Conservation (phyloP, 2,329 filamentous ascomycete species). For the Stagonosporopsis rhizophila region DNA sequence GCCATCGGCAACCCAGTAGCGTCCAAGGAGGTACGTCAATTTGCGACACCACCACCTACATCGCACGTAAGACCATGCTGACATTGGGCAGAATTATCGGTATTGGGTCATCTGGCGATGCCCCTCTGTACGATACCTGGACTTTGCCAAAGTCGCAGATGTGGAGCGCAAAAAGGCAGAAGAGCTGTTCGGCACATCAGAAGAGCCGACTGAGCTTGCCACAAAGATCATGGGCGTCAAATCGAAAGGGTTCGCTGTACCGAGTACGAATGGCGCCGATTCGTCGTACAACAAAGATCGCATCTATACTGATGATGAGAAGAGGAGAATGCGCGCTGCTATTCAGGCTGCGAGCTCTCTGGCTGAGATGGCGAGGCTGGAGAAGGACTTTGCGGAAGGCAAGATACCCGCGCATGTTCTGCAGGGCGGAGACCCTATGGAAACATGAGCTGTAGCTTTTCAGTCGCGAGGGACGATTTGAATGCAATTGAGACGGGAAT, state of each 20-base stretch:
- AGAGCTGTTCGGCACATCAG: slow-evolving; percentile 81
- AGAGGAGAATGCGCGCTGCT: slow-evolving; percentile 81
- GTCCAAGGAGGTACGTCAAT: slow-evolving; percentile 77
- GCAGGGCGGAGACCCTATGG: slow-evolving; percentile 39
- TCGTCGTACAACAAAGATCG: slow-evolving; percentile 61
- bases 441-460: slow-evolving; percentile 26
- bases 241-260: slow-evolving; percentile 74
- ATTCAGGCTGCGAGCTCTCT: slow-evolving; percentile 89
- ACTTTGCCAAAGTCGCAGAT: slow-evolving; percentile 90
- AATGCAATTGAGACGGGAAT: background rate
- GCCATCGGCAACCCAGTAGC: slow-evolving; percentile 88
- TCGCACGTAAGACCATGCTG: background rate
- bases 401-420: slow-evolving; percentile 67
- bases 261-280: slow-evolving; percentile 46
- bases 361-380: slow-evolving; percentile 86
- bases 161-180: slow-evolving; percentile 77
- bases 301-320: slow-evolving; percentile 85
- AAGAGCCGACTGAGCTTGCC: slow-evolving; percentile 81
- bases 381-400: slow-evolving; percentile 92
- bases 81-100: slow-evolving; percentile 75
- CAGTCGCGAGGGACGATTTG: background rate
- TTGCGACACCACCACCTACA: background rate
- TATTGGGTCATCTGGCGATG: slow-evolving; percentile 90
- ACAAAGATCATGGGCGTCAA: slow-evolving; percentile 79
- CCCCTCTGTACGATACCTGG: slow-evolving; percentile 85